phyloP scores from a whole-genome alignment of 2,329 filamentous ascomycete genomes.

The Akanthomyces muscarius region DNA sequence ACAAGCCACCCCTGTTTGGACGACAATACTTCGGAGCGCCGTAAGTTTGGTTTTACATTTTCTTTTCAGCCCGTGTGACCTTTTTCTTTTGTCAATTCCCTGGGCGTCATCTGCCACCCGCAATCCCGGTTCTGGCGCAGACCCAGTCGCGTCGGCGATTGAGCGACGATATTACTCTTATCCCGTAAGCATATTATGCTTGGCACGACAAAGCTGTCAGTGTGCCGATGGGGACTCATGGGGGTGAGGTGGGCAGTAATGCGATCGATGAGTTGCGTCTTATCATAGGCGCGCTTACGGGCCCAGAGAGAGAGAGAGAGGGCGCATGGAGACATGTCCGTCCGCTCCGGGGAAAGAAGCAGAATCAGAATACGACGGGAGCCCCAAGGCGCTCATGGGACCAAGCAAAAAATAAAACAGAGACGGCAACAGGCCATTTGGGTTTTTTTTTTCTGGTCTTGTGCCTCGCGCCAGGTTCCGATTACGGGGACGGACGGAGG shows the following conservation, averaged over 20 bases:
- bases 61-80: not conserved
- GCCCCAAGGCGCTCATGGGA: not conserved
- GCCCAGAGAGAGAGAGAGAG: not conserved
- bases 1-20: not conserved
- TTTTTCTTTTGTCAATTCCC: not conserved
- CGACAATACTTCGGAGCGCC: not conserved
- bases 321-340: not conserved
- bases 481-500: slow-evolving; percentile 1
- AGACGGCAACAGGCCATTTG: not conserved
- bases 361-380: not conserved
- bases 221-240: not conserved
- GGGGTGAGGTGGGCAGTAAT: not conserved
- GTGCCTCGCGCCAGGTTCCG: slow-evolving; percentile 8
- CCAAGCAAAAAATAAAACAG: not conserved
- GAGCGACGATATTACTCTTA: slow-evolving; percentile 6
- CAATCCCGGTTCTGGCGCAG: not conserved
- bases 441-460: not conserved
- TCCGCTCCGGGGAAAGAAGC: no score
- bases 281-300: not conserved
- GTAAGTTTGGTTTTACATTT: not conserved
- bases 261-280: not conserved
- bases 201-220: slow-evolving; percentile 5
- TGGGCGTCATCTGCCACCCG: not conserved
- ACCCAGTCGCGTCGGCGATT: not conserved
- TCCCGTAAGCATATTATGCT: slow-evolving; percentile 17